Evolutionary conservation across 345 rosid species (phyloP).

Genomic region (Populus davidiana): DNA sequence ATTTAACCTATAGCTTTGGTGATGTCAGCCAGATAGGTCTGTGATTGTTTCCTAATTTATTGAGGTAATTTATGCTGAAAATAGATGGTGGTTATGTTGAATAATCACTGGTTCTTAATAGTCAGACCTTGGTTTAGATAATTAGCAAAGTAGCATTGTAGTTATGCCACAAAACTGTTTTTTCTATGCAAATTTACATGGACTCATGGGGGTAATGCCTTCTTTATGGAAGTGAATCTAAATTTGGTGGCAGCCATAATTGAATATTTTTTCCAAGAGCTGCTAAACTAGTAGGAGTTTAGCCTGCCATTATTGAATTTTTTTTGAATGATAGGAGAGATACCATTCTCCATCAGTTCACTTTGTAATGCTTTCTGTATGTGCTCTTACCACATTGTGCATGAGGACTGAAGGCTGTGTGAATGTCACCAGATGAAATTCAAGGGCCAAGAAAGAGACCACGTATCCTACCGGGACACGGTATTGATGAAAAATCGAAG

Average conservation of each 20-base stretch:
- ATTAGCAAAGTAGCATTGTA: neutral
- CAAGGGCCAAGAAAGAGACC: slow-evolving; percentile 71
- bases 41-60: slow-evolving; percentile 1
- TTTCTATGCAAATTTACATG: neutral
- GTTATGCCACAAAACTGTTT: neutral
- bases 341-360: neutral
- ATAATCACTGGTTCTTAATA: neutral
- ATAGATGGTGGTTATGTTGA: neutral
- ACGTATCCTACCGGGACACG: slow-evolving; percentile 56
- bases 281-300: neutral
- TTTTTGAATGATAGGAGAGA: neutral
- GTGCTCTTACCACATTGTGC: neutral
- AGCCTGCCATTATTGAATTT: neutral
- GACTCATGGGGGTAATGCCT: neutral
- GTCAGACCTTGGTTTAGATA: neutral
- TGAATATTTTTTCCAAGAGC: neutral
- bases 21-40: neutral
- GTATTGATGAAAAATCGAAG: slow-evolving; percentile 53
- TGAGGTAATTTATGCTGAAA: neutral
- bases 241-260: neutral
- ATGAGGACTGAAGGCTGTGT: slow-evolving; percentile 19
- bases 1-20: neutral
- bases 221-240: neutral
- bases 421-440: slow-evolving; percentile 48
- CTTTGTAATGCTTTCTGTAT: slow-evolving; percentile 7